Evolutionary conservation across 2,329 filamentous ascomycete species (phyloP), one percentile per base, ranked within the genome.

Genomic region (Exophiala dermatitidis): DNA sequence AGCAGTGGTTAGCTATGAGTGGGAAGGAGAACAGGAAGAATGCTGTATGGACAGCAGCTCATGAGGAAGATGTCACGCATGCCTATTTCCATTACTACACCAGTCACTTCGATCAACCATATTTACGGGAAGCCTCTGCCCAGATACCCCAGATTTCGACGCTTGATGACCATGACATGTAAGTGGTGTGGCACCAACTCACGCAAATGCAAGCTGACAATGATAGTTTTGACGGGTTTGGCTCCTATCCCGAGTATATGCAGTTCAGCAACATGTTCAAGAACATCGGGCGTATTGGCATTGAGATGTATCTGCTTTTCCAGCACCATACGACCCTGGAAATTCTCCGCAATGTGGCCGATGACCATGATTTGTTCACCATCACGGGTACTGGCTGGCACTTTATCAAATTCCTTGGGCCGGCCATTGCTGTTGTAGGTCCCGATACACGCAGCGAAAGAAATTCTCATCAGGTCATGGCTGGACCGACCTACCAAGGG

Each of bases 71-170:
- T 66, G 89, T 95, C 12, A 84, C 86, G 1, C 90, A 97, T 70
- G 90, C 93, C 5, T 98, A 95, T 73, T 98, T 98, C 71, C 93
- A 98, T 69, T 98, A 95, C 70, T 98, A 98, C 68, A 95, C 90
- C 1, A 95, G 90, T 62, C 91, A 97, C 69, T 97, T 98, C 67
- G 93, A 98, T 67, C 93, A 98, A 70, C 90, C 91, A 4, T 91
- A 94, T 69, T 71, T 98, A 61, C 78, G 93, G 56, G 93, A 98
- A 70, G 90, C 91, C 0, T 98, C 95, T 74, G 93, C 93, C 26
- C 93, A 98, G 72, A 96, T 98, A 58, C 93, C 93, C 38, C 90
- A 96, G 66, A 76, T 98, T 49, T 78, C 94, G 63, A 89, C 94
- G 67, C 83, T 98, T 49, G 90, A 98, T 66, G 93, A 97, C 65